Conservation (phyloP, 768 basidiomycete species). For the Inosperma sp. region DNA sequence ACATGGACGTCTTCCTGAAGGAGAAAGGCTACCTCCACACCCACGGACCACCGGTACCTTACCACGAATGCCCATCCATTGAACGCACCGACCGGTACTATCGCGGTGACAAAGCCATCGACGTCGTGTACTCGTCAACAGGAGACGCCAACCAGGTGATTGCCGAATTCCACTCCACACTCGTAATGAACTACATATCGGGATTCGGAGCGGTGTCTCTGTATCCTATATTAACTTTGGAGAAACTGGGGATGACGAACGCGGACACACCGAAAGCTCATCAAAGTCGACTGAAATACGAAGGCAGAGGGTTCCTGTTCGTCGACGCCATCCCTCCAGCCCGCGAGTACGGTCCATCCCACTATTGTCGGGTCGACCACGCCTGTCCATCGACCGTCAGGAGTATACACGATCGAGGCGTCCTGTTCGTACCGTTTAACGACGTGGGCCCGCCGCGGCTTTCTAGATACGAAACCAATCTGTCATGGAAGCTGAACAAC, state of each 20-base stretch:
- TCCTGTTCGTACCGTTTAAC: neutral
- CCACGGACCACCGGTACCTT: neutral
- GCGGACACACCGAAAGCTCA: neutral
- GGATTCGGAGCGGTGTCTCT: neutral
- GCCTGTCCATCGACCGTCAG: neutral
- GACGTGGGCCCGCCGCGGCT: neutral
- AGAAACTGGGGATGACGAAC: neutral
- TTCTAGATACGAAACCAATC: neutral
- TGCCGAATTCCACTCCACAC: no score
- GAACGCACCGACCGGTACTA: neutral
- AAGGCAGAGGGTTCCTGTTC: neutral
- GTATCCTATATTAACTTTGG: neutral
- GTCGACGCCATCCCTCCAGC: neutral
- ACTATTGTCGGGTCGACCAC: neutral
- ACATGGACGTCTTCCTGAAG: neutral
- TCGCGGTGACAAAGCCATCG: neutral
- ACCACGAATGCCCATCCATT: neutral
- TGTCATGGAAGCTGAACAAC: neutral
- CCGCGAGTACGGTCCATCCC: neutral
- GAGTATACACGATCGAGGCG: neutral
- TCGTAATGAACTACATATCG: neutral
- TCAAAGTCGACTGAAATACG: neutral
- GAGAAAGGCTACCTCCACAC: neutral
- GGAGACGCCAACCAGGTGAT: no score
- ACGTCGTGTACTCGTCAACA: neutral